These are phyloP conservation scores for Claviceps sp. DNA, from an alignment of 2,329 filamentous ascomycete genomes.

Conservation along the genomic window DNA sequence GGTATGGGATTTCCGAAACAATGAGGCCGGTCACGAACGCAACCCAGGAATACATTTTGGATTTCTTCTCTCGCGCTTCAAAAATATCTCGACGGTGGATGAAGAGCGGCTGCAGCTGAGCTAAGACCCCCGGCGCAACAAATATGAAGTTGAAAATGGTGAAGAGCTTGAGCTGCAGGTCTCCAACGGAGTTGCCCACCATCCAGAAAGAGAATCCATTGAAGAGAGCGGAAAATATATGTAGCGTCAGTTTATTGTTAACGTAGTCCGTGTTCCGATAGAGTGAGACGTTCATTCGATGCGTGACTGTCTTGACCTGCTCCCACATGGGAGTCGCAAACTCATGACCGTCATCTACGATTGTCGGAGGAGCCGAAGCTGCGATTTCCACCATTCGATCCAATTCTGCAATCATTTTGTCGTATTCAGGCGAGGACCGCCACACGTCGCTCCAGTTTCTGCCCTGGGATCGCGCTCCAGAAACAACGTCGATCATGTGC, in stretches of 20 bases:
- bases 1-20: slow-evolving; percentile 33
- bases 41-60: slow-evolving; percentile 47
- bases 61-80: slow-evolving; percentile 45
- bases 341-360: slow-evolving; percentile 43
- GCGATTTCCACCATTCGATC: slow-evolving; percentile 46
- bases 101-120: slow-evolving; percentile 46
- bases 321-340: slow-evolving; percentile 55
- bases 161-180: slow-evolving; percentile 42
- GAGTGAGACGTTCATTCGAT: slow-evolving; percentile 47
- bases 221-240: slow-evolving; percentile 41
- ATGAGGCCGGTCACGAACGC: slow-evolving; percentile 42
- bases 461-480: slow-evolving; percentile 31
- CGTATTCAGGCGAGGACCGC: slow-evolving; percentile 48
- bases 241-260: slow-evolving; percentile 47
- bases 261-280: slow-evolving; percentile 56
- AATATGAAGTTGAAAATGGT: slow-evolving; percentile 52
- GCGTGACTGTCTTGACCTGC: slow-evolving; percentile 51
- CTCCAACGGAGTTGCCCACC: slow-evolving; percentile 35
- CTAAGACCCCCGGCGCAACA: slow-evolving; percentile 43
- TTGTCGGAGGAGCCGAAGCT: slow-evolving; percentile 27
- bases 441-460: slow-evolving; percentile 58
- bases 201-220: slow-evolving; percentile 51
- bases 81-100: slow-evolving; percentile 43
- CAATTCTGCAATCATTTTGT: slow-evolving; percentile 45
- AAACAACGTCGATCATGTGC: slow-evolving; percentile 55